These are phyloP conservation scores for Nakaseomyces sp. DNA, from an alignment of 1,139 yeast genomes.

Conservation along the genomic window DNA sequence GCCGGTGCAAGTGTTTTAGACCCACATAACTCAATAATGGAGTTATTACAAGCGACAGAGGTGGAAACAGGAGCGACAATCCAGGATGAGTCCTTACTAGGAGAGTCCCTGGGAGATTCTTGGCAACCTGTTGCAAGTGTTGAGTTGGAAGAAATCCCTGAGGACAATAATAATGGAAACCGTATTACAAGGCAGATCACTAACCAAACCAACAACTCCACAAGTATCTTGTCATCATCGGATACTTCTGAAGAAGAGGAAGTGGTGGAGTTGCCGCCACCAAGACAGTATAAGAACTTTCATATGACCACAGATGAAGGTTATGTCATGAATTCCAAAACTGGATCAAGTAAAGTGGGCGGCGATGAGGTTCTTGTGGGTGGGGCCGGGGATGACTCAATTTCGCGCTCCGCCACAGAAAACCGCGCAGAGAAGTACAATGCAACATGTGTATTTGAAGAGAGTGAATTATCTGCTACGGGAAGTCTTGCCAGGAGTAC, in stretches of 20 bases:
- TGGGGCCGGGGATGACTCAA: neutral
- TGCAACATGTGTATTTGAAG: neutral
- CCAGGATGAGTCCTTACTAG: constrained; percentile 5
- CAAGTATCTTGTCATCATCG: constrained; percentile 25
- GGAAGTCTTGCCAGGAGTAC: constrained; percentile 17
- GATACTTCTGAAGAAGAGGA: constrained; percentile 29
- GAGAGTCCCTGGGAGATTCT: constrained; percentile 13
- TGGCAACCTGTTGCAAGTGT: constrained; percentile 25
- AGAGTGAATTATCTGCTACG: neutral
- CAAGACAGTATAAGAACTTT: neutral
- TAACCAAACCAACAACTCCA: constrained; percentile 15
- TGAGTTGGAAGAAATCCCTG: constrained; percentile 12
- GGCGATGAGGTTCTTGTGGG: no score
- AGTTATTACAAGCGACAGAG: constrained; percentile 14
- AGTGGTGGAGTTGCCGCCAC: neutral
- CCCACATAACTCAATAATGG: constrained; percentile 28
- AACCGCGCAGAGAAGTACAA: neutral
- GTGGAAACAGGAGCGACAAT: neutral
- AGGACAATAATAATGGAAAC: constrained; percentile 1
- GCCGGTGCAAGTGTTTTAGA: constrained; percentile 12
- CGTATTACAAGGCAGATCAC: constrained; percentile 12
- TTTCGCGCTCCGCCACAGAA: neutral
- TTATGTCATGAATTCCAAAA: neutral
- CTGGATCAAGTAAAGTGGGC: neutral
- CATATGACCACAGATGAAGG: constrained; percentile 2